Evolutionary conservation across 2,329 filamentous ascomycete genomes (phyloP), one percentile per base, ranked within the genome.

Genomic region (Diaporthe ilicicola): DNA sequence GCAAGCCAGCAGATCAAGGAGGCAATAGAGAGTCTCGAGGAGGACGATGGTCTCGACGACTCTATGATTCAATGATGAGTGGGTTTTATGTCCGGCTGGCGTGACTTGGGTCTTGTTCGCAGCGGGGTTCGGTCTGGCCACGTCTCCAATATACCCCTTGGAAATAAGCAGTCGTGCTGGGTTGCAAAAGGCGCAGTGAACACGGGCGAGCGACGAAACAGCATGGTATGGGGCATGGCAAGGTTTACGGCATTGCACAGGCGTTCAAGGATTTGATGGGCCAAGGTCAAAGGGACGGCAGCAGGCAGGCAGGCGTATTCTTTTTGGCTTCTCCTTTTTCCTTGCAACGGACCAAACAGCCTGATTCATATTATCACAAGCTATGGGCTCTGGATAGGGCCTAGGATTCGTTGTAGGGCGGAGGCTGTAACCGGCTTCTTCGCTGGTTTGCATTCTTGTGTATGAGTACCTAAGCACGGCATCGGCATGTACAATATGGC

Each of bases 1-100:
- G 94, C 95, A 76, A 94, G 94, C 74, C 92, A 93, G 74, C 92
- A 94, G 81, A 98, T 99, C 82, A 99, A 98, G 82, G 94, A 97
- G 80, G 94, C 94, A 22, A 98, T 99, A 84, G 95, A 98, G 84
- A 92, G 91, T 76, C 88, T 98, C 70, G 94, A 97, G 77, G 92
- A 94, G 70, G 92, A 93, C 72, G 90, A 93, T 70, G 88, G 91
- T 70, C 90, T 93, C 81, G 88, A 91, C 73, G 89, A 91, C 79
- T 90, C 88, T 72, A 89, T 90, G 85, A 89, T 89, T 82, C 83
- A 82, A 82, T 89, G 81, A 87, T 74, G 73, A 75, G 44, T 34
- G 62, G 34, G 64, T 27, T 37, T 22, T 32, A n/a, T 29, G 19
- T 24, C 64, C 4, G 62, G 24, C 51, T 2, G 15, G 37, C 32